Conservation (phyloP, 1,284 basidiomycete genomes). For the Malassezia nana region DNA sequence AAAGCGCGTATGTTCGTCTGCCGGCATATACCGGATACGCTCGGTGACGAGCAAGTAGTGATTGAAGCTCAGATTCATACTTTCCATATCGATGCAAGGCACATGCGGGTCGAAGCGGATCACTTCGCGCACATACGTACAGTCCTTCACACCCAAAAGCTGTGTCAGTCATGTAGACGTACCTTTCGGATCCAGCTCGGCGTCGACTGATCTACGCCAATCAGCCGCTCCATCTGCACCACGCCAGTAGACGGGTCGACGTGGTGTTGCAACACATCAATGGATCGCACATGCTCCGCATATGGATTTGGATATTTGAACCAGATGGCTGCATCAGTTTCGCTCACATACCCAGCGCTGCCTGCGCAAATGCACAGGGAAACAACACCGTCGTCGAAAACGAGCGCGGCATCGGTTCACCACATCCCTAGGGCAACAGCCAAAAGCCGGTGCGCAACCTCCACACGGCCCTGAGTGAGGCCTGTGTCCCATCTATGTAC, state of each 20-base stretch:
- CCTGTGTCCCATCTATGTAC: background rate
- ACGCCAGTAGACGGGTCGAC: slow-evolving; percentile 15
- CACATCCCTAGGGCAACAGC: background rate
- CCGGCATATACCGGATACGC: slow-evolving; percentile 8
- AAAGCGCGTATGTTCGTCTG: background rate
- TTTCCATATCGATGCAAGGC: slow-evolving; percentile 4
- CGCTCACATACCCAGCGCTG: slow-evolving; percentile 7
- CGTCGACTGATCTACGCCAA: slow-evolving; percentile 13
- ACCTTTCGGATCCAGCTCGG: slow-evolving; percentile 17
- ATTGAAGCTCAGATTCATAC: slow-evolving; percentile 9
- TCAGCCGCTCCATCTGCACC: slow-evolving; percentile 17
- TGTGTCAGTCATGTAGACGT: background rate
- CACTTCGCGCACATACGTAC: slow-evolving; percentile 6
- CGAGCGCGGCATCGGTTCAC: slow-evolving; percentile 6
- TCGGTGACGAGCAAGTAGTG: slow-evolving; percentile 9
- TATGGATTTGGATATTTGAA: slow-evolving; percentile 21
- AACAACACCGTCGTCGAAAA: slow-evolving; percentile 8
- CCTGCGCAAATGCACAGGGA: slow-evolving; percentile 16
- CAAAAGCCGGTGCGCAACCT: background rate
- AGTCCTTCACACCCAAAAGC: slow-evolving; percentile 4
- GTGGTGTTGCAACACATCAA: slow-evolving; percentile 18
- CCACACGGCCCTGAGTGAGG: background rate
- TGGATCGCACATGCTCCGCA: slow-evolving; percentile 16
- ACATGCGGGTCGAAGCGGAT: slow-evolving; percentile 10
- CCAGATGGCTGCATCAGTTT: slow-evolving; percentile 14